Evolutionary conservation across 2,329 filamentous ascomycete species (phyloP).

Genomic region (Cryoendolithus antarcticus): DNA sequence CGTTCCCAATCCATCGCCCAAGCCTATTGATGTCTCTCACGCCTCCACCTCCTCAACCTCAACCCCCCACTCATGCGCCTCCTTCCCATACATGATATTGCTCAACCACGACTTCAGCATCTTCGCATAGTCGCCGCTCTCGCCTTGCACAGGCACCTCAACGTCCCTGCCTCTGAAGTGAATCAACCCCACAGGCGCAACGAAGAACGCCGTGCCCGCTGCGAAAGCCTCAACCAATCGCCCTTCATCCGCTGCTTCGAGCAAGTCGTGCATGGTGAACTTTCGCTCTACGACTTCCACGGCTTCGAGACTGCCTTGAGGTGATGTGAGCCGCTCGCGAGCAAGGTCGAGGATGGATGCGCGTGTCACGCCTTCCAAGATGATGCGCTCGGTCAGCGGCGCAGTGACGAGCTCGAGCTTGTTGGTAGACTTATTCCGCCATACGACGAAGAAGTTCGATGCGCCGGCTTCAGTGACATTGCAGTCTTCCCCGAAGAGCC

Average conservation of each 20-base stretch:
- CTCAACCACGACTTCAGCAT: conserved; percentile 34
- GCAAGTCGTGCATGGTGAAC: conserved; percentile 69
- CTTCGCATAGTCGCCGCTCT: conserved; percentile 30
- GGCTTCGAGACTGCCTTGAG: conserved; percentile 23
- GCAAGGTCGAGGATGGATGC: conserved; percentile 65
- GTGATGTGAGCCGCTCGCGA: conserved; percentile 43
- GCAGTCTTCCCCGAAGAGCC: conserved; percentile 69
- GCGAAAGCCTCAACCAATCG: conserved; percentile 75
- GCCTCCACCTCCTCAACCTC: conserved; percentile 6
- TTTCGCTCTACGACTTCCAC: conserved; percentile 67
- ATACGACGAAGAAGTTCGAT: conserved; percentile 82
- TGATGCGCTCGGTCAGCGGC: conserved; percentile 65
- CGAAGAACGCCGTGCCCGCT: conserved; percentile 61
- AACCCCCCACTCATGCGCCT: conserved; percentile 34
- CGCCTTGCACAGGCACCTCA: conserved; percentile 30
- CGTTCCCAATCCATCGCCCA: too few species aligned
- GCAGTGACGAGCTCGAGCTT: conserved; percentile 65
- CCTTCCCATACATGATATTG: conserved; percentile 38
- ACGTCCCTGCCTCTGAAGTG: conserved; percentile 34
- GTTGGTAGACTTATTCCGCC: conserved; percentile 50
- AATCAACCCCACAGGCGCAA: conserved; percentile 34
- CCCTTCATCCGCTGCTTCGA: conserved; percentile 60
- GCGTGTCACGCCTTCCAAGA: conserved; percentile 80
- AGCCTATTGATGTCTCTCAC: neutral
- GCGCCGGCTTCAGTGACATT: conserved; percentile 85